Percentiles rank a stretch among this genome's conserved stretches.
phyloP scores from a whole-genome alignment of 106 monocot species.

The Dendrobium nobile region DNA sequence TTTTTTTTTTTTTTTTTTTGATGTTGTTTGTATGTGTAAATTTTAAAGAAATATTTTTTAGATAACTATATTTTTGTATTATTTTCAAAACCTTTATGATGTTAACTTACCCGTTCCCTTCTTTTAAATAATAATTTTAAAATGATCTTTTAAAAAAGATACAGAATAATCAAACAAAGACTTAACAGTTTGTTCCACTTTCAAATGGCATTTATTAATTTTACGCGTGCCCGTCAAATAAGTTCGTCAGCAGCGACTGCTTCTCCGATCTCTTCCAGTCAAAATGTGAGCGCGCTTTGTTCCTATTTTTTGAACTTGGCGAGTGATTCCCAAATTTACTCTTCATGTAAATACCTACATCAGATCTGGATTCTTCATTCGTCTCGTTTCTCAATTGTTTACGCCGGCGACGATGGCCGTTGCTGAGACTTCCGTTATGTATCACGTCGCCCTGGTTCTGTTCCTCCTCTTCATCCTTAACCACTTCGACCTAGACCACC shows the following conservation, averaged over 20 bases:
- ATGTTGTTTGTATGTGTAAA: no score
- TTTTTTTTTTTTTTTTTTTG: no score
- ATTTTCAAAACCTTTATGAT: no score
- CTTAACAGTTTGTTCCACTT: no score
- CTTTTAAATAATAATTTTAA: no score
- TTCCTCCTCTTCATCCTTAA: constrained; percentile 7
- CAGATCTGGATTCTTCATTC: neutral
- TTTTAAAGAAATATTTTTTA: no score
- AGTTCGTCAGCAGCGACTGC: neutral
- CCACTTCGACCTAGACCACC: neutral
- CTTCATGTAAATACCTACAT: neutral
- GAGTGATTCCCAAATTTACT: neutral
- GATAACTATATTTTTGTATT: no score
- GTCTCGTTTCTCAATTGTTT: neutral
- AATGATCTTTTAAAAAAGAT: no score
- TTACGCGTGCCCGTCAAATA: no score
- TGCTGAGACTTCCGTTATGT: constrained; percentile 1
- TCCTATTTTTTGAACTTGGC: neutral
- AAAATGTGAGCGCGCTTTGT: neutral
- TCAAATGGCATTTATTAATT: no score
- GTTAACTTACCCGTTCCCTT: no score
- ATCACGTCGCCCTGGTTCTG: constrained; percentile 10
- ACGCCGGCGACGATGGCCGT: neutral
- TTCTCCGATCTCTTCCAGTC: neutral
- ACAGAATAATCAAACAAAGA: no score